phyloP scores from a whole-genome alignment of 192 early-diverging fungal genomes.

The Backusella luteola region DNA sequence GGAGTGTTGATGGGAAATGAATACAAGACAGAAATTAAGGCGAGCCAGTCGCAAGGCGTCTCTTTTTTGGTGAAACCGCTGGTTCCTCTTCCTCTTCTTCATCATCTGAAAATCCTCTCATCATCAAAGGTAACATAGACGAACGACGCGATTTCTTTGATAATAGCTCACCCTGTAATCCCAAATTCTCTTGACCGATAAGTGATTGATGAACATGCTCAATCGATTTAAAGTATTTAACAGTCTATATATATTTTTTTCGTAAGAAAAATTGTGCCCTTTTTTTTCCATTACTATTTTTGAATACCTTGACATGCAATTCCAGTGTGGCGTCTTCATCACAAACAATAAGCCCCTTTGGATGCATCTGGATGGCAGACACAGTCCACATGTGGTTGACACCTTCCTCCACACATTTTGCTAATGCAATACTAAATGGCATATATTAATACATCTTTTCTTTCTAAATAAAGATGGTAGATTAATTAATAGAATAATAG shows the following conservation, averaged over 20 bases:
- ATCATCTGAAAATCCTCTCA: conserved; percentile 6
- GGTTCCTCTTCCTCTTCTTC: conserved; percentile 5
- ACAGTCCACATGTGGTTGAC: conserved; percentile 91
- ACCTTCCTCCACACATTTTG: conserved; percentile 80
- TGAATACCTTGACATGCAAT: conserved; percentile 69
- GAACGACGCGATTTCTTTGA: background rate
- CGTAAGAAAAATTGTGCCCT: background rate
- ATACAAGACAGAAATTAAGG: background rate
- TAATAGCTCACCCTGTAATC: conserved; percentile 18
- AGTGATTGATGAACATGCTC: conserved; percentile 70
- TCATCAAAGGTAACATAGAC: conserved; percentile 1
- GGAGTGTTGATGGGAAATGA: background rate
- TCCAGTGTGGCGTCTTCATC: conserved; percentile 87
- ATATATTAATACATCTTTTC: background rate
- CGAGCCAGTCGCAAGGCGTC: conserved; percentile 6
- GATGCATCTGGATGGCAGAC: conserved; percentile 81
- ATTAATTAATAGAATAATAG: background rate
- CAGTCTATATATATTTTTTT: conserved; percentile 45
- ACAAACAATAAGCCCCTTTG: conserved; percentile 78
- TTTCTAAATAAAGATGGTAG: background rate
- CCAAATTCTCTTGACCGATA: conserved; percentile 18
- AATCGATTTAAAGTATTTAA: conserved; percentile 86
- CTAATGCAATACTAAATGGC: conserved; percentile 57
- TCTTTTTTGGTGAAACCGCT: conserved; percentile 3
- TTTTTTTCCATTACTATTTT: background rate